These are phyloP conservation scores for Apiospora pterosperma DNA, from an alignment of 2,329 filamentous ascomycete genomes.

Conservation along the genomic window DNA sequence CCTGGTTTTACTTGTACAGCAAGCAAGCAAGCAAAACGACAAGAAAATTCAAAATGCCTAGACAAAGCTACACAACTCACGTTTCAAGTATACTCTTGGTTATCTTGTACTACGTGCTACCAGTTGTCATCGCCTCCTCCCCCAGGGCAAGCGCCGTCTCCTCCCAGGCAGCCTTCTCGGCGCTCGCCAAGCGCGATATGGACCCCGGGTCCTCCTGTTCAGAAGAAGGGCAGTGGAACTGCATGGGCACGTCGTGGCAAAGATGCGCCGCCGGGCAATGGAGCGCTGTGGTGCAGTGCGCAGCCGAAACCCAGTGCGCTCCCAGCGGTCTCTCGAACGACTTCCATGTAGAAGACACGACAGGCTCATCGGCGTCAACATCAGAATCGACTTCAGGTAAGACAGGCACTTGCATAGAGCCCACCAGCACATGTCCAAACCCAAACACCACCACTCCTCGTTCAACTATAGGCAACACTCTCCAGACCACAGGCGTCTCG, in stretches of 20 bases:
- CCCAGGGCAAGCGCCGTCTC: background rate
- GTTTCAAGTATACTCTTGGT: background rate
- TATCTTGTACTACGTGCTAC: background rate
- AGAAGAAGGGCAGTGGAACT: conserved; percentile 53
- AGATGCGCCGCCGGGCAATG: conserved; percentile 46
- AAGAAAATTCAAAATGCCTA: background rate
- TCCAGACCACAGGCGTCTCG: background rate
- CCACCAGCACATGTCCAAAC: background rate
- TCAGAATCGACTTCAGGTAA: background rate
- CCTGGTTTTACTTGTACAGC: background rate
- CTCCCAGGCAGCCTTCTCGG: background rate
- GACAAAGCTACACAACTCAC: background rate
- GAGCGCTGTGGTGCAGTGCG: conserved; percentile 40
- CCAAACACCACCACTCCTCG: background rate
- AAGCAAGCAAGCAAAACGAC: background rate
- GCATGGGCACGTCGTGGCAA: conserved; percentile 46
- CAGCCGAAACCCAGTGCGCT: conserved; percentile 42
- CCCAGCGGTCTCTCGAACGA: conserved; percentile 40
- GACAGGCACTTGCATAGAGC: background rate
- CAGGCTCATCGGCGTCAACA: background rate
- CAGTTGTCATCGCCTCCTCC: background rate
- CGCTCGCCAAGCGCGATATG: conserved; percentile 9
- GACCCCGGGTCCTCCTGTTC: conserved; percentile 36
- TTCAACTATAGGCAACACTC: background rate
- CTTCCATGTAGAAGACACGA: conserved; percentile 29